These are phyloP conservation scores for Musa balbisiana DNA, from an alignment of 202 grass and related monocot species.

Conservation along the genomic window DNA sequence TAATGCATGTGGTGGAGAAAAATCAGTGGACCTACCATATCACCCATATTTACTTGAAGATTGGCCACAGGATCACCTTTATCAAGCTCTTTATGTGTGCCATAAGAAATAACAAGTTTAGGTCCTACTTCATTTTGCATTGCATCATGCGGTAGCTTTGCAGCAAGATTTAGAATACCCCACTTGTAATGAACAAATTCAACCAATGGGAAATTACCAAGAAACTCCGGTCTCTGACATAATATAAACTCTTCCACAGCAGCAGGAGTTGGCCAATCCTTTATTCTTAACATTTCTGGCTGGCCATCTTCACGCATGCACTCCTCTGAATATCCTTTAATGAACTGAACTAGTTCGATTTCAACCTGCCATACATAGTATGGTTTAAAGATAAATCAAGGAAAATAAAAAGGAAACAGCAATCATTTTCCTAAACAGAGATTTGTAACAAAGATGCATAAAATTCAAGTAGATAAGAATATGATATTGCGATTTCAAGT, in stretches of 20 bases:
- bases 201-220: constrained; percentile 90
- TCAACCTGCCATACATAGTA: constrained; percentile 52
- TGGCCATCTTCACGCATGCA: constrained; percentile 32
- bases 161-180: constrained; percentile 82
- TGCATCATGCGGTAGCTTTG: constrained; percentile 70
- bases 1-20: background rate
- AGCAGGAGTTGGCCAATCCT: constrained; percentile 63
- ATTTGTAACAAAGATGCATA: background rate
- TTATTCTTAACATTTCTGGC: constrained; percentile 66
- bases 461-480: too few relatives aligned
- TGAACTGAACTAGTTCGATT: constrained; percentile 67
- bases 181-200: constrained; percentile 97
- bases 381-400: background rate
- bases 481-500: too few relatives aligned
- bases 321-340: constrained; percentile 81
- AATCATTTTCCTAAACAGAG: background rate
- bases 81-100: constrained; percentile 43
- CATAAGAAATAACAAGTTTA: constrained; percentile 68
- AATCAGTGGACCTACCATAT: constrained; percentile 54
- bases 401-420: background rate
- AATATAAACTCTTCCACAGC: constrained; percentile 76
- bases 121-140: constrained; percentile 68
- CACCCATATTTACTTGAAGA: constrained; percentile 77
- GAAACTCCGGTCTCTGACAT: constrained; percentile 86
- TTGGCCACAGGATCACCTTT: constrained; percentile 52